Percentiles rank a stretch among this genome's conserved stretches.
These are phyloP conservation scores for Epichloe scottii DNA, from an alignment of 2,329 filamentous ascomycete genomes.

Conservation along the genomic window DNA sequence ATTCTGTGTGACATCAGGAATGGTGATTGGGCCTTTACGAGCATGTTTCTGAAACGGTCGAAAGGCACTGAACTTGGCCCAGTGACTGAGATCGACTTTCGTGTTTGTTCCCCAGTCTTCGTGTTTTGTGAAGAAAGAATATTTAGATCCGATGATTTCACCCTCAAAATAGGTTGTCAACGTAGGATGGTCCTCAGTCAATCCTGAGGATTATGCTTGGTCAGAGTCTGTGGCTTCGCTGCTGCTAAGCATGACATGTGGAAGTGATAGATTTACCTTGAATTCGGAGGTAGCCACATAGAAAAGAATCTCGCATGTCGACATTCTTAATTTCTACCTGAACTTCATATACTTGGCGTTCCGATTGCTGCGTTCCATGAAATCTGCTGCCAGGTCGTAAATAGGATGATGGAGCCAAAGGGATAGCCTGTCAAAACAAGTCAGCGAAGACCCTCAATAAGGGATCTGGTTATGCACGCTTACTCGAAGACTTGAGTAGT, in stretches of 20 bases:
- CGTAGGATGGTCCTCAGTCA: slow-evolving; percentile 94
- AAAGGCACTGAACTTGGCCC: slow-evolving; percentile 82
- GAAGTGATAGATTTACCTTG: slow-evolving; percentile 48
- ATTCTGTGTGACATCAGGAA: slow-evolving; percentile 61
- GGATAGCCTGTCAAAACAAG: slow-evolving; percentile 43
- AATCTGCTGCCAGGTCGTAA: slow-evolving; percentile 82
- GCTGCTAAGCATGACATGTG: not conserved
- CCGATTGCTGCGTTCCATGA: slow-evolving; percentile 81
- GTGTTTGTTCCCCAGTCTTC: slow-evolving; percentile 83
- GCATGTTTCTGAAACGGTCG: slow-evolving; percentile 54
- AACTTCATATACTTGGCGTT: slow-evolving; percentile 86
- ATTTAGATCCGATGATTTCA: slow-evolving; percentile 91
- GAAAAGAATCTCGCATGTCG: slow-evolving; percentile 82
- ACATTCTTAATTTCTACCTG: slow-evolving; percentile 96
- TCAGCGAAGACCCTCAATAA: slow-evolving; percentile 8
- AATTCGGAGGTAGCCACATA: slow-evolving; percentile 91
- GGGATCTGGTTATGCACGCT: slow-evolving; percentile 6
- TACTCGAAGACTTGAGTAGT: slow-evolving; percentile 25
- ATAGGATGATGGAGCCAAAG: slow-evolving; percentile 73
- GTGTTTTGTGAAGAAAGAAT: slow-evolving; percentile 86
- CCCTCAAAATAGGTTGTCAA: slow-evolving; percentile 96
- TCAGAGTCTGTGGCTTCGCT: not conserved
- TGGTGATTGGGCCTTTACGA: slow-evolving; percentile 40
- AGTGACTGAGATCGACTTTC: slow-evolving; percentile 86
- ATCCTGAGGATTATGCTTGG: slow-evolving; percentile 37